Base-by-base conservation (phyloP, 805 yeast genomes). In the Pachysolen tannophilus region DNA sequence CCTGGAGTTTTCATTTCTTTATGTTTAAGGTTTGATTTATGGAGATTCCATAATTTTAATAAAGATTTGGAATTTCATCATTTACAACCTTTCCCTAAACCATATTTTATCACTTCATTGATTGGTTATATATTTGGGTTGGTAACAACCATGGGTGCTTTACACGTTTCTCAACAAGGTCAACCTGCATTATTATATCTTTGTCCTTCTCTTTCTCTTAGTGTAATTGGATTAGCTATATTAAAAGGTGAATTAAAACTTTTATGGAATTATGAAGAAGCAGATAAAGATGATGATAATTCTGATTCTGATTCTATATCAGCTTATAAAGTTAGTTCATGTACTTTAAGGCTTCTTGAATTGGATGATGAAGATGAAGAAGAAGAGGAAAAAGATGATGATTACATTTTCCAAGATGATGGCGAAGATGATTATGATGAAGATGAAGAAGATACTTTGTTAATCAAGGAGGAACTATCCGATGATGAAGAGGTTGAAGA, bases 131-230 rank as follows among this genome's bases (percentile, higher is more conserved):
- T 55, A 0, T 5, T 61, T n/a, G 79, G 75, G 0, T 48, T 80
- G 26, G 16, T 51, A 0, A 32, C 47, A 1, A 72, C 85, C 1
- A 53, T 67, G 32, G 44, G 41, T 2, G 69, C 63, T 3, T 50
- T 69, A 33, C 55, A 58, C 21, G 33, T 47, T 3, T 69, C 46
- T 41, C 45, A 63, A 2, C 50, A 47, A 8, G 84, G 77, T 1
- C 87, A 79, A 52, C 87, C 87, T 1, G 86, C 86, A 1, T 55
- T 81, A 41, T 48, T 81, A 14, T 80, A 78, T 47, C 52, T 80
- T 18, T 76, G 76, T 4, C 87, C 87, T 4, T 46, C 58, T 4
- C 30, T 69, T 20, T 23, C 62, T 0, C 7, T 59, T 1, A 54
- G 67, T 0, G 59, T 65, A 1, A n/a, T 54, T 0, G 25, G 47